These are phyloP conservation scores for Pseudogymnoascus sp. DNA, from an alignment of 2,329 filamentous ascomycete species.

Conservation along the genomic window DNA sequence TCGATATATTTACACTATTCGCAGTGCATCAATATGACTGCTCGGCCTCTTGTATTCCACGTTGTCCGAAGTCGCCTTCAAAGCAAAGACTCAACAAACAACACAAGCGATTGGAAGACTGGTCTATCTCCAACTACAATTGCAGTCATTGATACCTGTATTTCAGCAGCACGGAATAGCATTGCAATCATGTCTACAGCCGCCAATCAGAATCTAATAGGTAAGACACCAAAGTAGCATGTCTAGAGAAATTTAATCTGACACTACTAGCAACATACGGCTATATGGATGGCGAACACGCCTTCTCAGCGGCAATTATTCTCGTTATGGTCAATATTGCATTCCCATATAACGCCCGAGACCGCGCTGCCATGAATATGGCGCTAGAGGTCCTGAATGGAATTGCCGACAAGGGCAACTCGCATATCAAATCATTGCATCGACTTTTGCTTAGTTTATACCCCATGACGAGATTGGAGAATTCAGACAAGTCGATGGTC, in stretches of 20 bases:
- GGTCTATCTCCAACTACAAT: slow-evolving; percentile 41
- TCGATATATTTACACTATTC: slow-evolving; percentile 48
- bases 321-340: slow-evolving; percentile 47
- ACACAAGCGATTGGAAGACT: slow-evolving; percentile 36
- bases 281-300: slow-evolving; percentile 49
- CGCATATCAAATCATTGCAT: slow-evolving; percentile 36
- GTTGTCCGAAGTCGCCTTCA: slow-evolving; percentile 42
- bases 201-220: slow-evolving; percentile 41
- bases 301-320: slow-evolving; percentile 45
- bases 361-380: slow-evolving; percentile 37
- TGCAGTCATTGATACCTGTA: slow-evolving; percentile 43
- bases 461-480: not conserved
- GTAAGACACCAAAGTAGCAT: slow-evolving; percentile 25
- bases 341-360: slow-evolving; percentile 38
- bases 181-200: slow-evolving; percentile 41
- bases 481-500: slow-evolving; percentile 18
- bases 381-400: slow-evolving; percentile 38
- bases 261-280: slow-evolving; percentile 40
- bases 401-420: slow-evolving; percentile 46
- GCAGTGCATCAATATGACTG: slow-evolving; percentile 50
- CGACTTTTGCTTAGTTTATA: slow-evolving; percentile 31
- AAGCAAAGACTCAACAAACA: slow-evolving; percentile 24
- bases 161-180: slow-evolving; percentile 41
- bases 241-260: not conserved
- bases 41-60: slow-evolving; percentile 44